Evolutionary conservation across 768 basidiomycete genomes (phyloP), one percentile per base, ranked within the genome.

Genomic region (Hydnum rufescens): DNA sequence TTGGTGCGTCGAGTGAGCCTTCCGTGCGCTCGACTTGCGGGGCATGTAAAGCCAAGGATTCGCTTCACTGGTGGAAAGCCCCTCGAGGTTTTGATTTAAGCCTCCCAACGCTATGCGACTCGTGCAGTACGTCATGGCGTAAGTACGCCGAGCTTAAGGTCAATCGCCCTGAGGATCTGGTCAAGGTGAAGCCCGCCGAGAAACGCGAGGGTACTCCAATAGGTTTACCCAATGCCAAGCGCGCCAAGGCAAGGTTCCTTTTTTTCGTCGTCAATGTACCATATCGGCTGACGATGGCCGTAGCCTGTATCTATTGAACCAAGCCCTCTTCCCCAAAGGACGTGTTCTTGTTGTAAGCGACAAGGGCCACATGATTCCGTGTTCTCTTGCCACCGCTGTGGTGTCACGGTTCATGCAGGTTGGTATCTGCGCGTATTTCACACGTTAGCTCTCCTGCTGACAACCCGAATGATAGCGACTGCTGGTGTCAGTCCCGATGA

Each of bases 31-130:
- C 61, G 25, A 51, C 58, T 18, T 95, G 89, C 60, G 87, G 83
- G 32, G 84, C 85, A 2, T 95, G 89, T 63, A 71, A 82, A 48
- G 84, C 82, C 4, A 77, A 79, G 52, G 83, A 87, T 55, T 82
- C 82, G 4, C 71, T 71, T 32, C 67, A 65, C 2, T 95, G 89
- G 89, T 95, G 87, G 87, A 85, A 83, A 63, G 87, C 88, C 13
- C 90, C 89, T 2, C 85, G 85, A 61, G 83, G 82, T 22, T 72
- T 92, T n/a, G 64, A 71, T 0, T 81, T 81, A 1, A 73, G 71
- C 54, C 51, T 54, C 5, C 36, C 54, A n/a, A 74, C 88, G 34
- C 75, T 93, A 51, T 95, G 89, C 62, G 85, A 92, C 44, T 71
- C 64, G 28, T 95, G 89, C 60, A 89, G 89, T 8, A 74, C 77